These are phyloP conservation scores for Neonectria neomacrospora DNA, from an alignment of 2,329 filamentous ascomycete species.

Conservation along the genomic window DNA sequence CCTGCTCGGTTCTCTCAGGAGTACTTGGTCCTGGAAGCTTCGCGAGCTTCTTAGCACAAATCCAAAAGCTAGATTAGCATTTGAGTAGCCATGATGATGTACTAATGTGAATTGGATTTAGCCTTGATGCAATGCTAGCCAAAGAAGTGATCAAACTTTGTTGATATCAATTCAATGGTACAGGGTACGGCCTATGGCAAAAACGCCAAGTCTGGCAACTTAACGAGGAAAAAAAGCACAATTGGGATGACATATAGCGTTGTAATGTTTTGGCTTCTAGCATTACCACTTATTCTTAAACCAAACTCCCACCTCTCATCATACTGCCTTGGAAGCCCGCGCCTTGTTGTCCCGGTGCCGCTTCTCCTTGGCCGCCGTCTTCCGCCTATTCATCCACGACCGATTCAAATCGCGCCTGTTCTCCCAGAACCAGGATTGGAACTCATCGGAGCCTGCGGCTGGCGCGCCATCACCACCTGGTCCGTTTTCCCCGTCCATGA, in stretches of 20 bases:
- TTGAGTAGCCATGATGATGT: no score
- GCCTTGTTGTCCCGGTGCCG: constrained; percentile 73
- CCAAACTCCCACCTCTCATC: constrained; percentile 11
- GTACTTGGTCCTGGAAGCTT: no score
- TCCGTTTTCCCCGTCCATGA: constrained; percentile 44
- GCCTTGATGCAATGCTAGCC: neutral
- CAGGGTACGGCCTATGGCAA: neutral
- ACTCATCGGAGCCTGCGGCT: constrained; percentile 58
- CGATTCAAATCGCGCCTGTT: constrained; percentile 72
- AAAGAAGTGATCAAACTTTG: neutral
- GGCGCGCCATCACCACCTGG: constrained; percentile 44
- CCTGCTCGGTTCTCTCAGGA: no score
- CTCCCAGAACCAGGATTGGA: constrained; percentile 76
- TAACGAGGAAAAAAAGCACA: neutral
- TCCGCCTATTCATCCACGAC: constrained; percentile 73
- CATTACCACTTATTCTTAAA: neutral
- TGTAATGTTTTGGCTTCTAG: neutral
- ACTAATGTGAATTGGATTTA: no score
- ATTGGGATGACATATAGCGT: neutral
- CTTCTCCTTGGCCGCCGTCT: constrained; percentile 73
- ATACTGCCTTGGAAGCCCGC: constrained; percentile 56
- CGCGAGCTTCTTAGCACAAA: no score
- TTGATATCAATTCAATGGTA: neutral
- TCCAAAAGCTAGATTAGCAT: no score
- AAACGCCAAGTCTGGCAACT: neutral